phyloP scores from a whole-genome alignment of 768 basidiomycete species.

The Boletus sp. region DNA sequence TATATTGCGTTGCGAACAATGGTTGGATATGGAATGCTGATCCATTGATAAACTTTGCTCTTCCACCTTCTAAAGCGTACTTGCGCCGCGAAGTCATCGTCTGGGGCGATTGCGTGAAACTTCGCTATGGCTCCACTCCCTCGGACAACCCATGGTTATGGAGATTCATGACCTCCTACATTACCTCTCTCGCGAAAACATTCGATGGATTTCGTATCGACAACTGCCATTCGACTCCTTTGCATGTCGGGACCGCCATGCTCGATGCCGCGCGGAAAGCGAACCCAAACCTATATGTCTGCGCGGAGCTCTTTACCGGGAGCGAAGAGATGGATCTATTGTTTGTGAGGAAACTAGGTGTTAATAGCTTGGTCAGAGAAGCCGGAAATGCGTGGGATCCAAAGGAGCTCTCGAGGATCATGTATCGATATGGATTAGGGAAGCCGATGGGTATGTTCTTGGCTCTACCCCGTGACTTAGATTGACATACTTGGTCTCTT shows the following conservation, averaged over 20 bases:
- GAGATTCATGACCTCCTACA: slow-evolving; percentile 86
- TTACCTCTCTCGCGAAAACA: slow-evolving; percentile 69
- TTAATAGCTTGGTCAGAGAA: slow-evolving; percentile 93
- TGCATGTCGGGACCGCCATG: slow-evolving; percentile 93
- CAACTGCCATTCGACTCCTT: slow-evolving; percentile 96
- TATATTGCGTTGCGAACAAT: slow-evolving; percentile 91
- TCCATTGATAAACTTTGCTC: slow-evolving; percentile 92
- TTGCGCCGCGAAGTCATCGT: slow-evolving; percentile 94
- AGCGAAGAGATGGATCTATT: slow-evolving; percentile 89
- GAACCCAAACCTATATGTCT: slow-evolving; percentile 93
- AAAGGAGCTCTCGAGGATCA: slow-evolving; percentile 84
- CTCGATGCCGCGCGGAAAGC: slow-evolving; percentile 87
- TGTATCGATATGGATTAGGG: slow-evolving; percentile 88
- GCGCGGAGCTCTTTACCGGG: slow-evolving; percentile 96
- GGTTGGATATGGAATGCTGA: slow-evolving; percentile 99
- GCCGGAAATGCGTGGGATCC: slow-evolving; percentile 89
- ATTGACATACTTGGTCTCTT: neutral
- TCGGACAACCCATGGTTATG: slow-evolving; percentile 92
- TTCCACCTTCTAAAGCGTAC: slow-evolving; percentile 90
- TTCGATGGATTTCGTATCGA: slow-evolving; percentile 98
- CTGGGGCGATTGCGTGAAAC: slow-evolving; percentile 98
- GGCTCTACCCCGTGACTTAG: neutral
- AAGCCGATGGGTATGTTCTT: slow-evolving; percentile 79
- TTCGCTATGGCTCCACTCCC: slow-evolving; percentile 84
- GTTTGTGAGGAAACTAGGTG: slow-evolving; percentile 88